Evolutionary conservation across 73 alveolate genomes (phyloP), one percentile per base, ranked within the genome.

Genomic region (Paramecium tetraurelia): DNA sequence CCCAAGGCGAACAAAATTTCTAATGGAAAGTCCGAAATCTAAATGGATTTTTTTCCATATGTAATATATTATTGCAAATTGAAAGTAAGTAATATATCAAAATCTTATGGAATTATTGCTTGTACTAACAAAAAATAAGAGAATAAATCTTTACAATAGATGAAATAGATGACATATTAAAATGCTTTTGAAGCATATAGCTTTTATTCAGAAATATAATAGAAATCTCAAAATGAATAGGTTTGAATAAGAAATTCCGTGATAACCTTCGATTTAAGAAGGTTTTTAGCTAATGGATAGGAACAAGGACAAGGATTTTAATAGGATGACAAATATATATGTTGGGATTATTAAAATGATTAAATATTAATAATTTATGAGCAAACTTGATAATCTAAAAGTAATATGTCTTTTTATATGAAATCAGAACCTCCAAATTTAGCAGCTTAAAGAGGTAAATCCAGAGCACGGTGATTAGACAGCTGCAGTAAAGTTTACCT

Each of bases 301-400:
- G 69, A 18, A 0, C 21, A 18, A 53, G 12, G 14, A 18, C 7
- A 4, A n/a, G 18, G 31, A 53, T 53, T 6, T 53, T 1, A 3
- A 53, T 16, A 2, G 5, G 69, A 53, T 16, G 69, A 53, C 7
- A 53, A n/a, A 35, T 0, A n/a, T n/a, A n/a, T 53, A 53, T 53
- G 5, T 11, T n/a, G 69, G 6, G 16, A 2, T 53, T n/a, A 53
- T 18, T 53, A 18, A 53, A 53, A 53, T 4, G 5, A 5, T 18
- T 53, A 53, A 53, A 53, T 53, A 53, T 53, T 53, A 53, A 53
- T 53, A 53, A 53, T 53, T 63, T 63, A 63, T 63, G 84, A 63
- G 84, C 46, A 63, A 63, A 63, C 84, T 63, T 63, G 84, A 63
- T 33, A 63, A 63, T 63, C 46, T 63, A 63, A 63, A 63, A 63